These are phyloP conservation scores for Podila minutissima DNA, from an alignment of 192 early-diverging fungal species.

Conservation along the genomic window DNA sequence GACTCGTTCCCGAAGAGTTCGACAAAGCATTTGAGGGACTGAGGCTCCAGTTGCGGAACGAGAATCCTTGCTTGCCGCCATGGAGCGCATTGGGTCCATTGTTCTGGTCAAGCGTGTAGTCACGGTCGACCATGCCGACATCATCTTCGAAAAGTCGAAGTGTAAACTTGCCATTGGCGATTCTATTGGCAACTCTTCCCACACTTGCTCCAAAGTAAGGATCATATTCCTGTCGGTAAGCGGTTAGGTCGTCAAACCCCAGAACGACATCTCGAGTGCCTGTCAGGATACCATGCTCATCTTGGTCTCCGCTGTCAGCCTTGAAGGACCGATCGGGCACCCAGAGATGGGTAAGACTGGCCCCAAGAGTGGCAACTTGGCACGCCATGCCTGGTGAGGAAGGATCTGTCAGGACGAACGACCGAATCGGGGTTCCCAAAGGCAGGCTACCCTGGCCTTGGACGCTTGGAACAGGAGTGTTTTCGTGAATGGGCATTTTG, in stretches of 20 bases:
- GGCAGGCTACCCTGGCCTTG: constrained; percentile 33
- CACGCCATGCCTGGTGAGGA: constrained; percentile 42
- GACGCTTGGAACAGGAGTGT: constrained; percentile 14
- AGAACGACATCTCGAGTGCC: constrained; percentile 71
- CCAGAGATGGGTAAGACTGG: constrained; percentile 73
- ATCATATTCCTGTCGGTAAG: constrained; percentile 56
- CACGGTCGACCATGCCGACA: constrained; percentile 6
- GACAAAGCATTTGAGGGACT: too few relatives aligned
- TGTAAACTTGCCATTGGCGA: constrained; percentile 67
- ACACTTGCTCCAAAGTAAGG: constrained; percentile 85
- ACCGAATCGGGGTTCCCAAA: constrained; percentile 30
- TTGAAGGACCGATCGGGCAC: constrained; percentile 57
- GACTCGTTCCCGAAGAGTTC: constrained; percentile 48
- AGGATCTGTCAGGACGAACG: constrained; percentile 30
- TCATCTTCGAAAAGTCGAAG: constrained; percentile 53
- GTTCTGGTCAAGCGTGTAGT: constrained; percentile 68
- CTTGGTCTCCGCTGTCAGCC: neutral
- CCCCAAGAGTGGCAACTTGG: constrained; percentile 72
- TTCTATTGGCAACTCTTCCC: constrained; percentile 82
- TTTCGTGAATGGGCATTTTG: constrained; percentile 25
- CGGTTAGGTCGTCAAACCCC: constrained; percentile 73
- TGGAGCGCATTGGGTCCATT: constrained; percentile 86
- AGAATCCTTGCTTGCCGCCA: constrained; percentile 79
- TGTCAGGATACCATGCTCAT: constrained; percentile 23
- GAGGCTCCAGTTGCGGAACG: constrained; percentile 69